phyloP scores from a whole-genome alignment of 352 stramenopile genomes.

The Globisporangium canariense region DNA sequence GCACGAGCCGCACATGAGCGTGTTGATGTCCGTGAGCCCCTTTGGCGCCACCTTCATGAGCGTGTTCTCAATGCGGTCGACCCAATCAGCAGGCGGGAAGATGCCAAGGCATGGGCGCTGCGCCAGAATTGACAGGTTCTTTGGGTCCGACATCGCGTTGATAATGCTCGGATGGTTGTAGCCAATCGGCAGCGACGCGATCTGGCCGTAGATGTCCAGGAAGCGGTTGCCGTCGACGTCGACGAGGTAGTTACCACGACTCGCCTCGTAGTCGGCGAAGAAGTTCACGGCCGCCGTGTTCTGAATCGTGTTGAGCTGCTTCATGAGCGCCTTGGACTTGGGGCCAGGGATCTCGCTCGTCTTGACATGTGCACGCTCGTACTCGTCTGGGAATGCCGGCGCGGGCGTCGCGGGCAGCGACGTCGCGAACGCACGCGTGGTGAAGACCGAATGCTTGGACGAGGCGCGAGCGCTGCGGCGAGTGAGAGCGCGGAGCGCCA shows the following conservation, averaged over 20 bases:
- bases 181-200: constrained; percentile 78
- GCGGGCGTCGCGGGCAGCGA: constrained; percentile 40
- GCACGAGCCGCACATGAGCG: constrained; percentile 86
- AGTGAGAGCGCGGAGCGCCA: constrained; percentile 4
- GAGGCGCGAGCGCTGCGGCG: neutral
- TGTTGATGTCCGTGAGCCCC: constrained; percentile 71
- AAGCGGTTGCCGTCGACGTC: constrained; percentile 84
- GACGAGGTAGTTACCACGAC: constrained; percentile 81
- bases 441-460: neutral
- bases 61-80: constrained; percentile 61
- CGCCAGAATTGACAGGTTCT: constrained; percentile 64
- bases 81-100: constrained; percentile 75
- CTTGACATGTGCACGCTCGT: constrained; percentile 41
- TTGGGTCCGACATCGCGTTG: constrained; percentile 49
- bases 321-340: constrained; percentile 58
- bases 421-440: neutral
- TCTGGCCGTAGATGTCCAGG: constrained; percentile 82
- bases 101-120: constrained; percentile 75
- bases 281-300: constrained; percentile 72
- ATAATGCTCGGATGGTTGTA: constrained; percentile 84
- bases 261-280: constrained; percentile 75
- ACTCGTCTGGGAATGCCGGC: constrained; percentile 66
- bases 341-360: constrained; percentile 56
- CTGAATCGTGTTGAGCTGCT: constrained; percentile 50
- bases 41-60: constrained; percentile 52